Base-by-base conservation (phyloP, 306 rosid species). In the Purshia tridentata region DNA sequence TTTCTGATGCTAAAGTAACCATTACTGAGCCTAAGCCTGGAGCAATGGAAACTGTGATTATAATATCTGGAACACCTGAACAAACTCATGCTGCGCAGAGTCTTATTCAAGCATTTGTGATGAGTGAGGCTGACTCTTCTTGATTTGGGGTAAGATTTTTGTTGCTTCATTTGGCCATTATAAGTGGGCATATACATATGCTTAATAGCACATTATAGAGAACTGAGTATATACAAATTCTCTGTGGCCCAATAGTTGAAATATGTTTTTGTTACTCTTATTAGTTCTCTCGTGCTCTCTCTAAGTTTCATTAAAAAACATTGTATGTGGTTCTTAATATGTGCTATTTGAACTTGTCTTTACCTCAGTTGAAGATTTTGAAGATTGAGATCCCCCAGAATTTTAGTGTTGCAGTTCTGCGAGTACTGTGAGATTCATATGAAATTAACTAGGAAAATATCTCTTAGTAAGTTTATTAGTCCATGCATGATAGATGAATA, bases 81-180 rank as follows among this genome's bases (percentile, higher is more conserved):
- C 98, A 95, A 77, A 88, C 98, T 51, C 91, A 95, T 77, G 99
- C 99, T 65, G 99, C 99, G 8, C 99, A 95, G 63, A 92, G 98
- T 87, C 96, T 92, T 75, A 92, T 95, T 78, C 99, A 95, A 83
- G 99, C 99, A 53, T 95, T 95, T 83, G 99, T 95, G 68, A 86
- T 92, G 83, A 83, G 92, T 41, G 99, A 92, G 90, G 75, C 78
- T 10, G 92, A 95, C 80, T 87, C 91, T 68, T 66, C 87, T 63
- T 95, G 85, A 90, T 80, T 40, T 66, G 59, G 71, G 93, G 90
- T 86, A 79, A 79, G 46, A 65, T 61, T 79, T 65, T 20, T 74
- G 62, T 16, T 7, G 79, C 67, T 67, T 76, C 8, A 37, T 74
- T 69, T 72, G 40, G 69, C 65, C 65, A 51, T 73, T 66, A 51